Evolutionary conservation across 768 basidiomycete genomes (phyloP), one percentile per base, ranked within the genome.

Genomic region (Xanthoconium purpureum): DNA sequence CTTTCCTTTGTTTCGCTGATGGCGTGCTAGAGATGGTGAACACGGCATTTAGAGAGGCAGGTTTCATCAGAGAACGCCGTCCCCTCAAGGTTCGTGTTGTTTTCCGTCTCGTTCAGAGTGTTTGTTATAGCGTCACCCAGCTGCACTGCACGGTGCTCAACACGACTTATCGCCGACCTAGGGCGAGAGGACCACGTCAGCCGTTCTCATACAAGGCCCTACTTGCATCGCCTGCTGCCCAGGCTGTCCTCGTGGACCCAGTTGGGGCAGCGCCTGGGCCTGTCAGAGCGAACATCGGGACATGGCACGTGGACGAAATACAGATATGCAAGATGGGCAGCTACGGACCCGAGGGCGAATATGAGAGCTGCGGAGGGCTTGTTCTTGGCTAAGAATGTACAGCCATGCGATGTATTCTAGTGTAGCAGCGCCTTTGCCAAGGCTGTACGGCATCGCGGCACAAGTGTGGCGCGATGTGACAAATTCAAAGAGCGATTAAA

Each of bases 321-420:
- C 82, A 89, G 65, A 73, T 89, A 33, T 89, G 87, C 73, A 74
- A 77, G 43, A 88, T 89, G 88, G 85, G 88, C 0, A 87, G 87
- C 60, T 78, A 77, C 60, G 85, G 82, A 0, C 75, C 74, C 0
- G 77, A 85, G 56, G 84, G 82, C 14, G 85, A 83, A 65, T 90
- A 89, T 62, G 76, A 84, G 17, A 80, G 77, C 57, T 77, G 72
- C 47, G 71, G 71, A 2, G 60, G 65, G 5, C 49, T 66, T 10
- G 6, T n/a, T 8, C 42, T 66, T 15, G 5, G 32, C 42, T 1
- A 10, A 13, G n/a, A n/a, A n/a, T n/a, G 38, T 56, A 59, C 56
- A 48, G 46, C 33, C 43, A 24, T 35, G 15, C 47, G 33, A 35
- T 8, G 33, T 35, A 35, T 12, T 37, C 24, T 47, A 46, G 57